Evolutionary conservation across 371 early-diverging fungal genomes (phyloP).

Genomic region (Mucor plumbeus): DNA sequence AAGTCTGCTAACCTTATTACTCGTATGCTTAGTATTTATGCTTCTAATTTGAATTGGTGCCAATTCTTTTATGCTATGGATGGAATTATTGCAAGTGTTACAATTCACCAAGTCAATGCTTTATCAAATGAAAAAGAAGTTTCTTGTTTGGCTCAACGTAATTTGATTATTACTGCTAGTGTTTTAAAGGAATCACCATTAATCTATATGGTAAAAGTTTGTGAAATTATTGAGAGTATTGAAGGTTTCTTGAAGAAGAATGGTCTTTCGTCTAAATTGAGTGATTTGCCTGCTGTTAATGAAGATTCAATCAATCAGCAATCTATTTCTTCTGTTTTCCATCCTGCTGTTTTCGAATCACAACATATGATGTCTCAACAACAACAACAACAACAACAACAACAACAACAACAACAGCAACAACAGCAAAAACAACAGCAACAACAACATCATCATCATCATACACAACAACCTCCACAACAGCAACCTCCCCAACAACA

Average conservation of each 20-base stretch:
- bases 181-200: conserved; percentile 52
- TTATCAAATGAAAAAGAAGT: conserved; percentile 45
- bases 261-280: conserved; percentile 26
- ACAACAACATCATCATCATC: conserved; percentile 25
- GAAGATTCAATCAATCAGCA: conserved; percentile 50
- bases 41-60: conserved; percentile 47
- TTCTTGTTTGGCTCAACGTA: conserved; percentile 45
- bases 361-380: conserved; percentile 43
- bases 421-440: too few species aligned
- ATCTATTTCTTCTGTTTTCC: conserved; percentile 39
- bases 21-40: conserved; percentile 50
- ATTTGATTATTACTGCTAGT: conserved; percentile 47
- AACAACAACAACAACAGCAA: conserved; percentile 37
- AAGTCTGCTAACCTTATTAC: conserved; percentile 50
- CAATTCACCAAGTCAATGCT: conserved; percentile 56
- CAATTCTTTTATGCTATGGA: conserved; percentile 54
- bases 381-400: conserved; percentile 19
- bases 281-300: conserved; percentile 42
- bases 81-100: conserved; percentile 52
- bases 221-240: conserved; percentile 55
- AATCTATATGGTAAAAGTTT: conserved; percentile 56
- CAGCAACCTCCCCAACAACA: conserved; percentile 35
- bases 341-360: conserved; percentile 37
- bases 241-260: conserved; percentile 39
- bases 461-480: conserved; percentile 25